A percentile compares a stretch with the other conserved stretches of the same genome.
Conservation (phyloP, 2,329 filamentous ascomycete genomes). For the Zopfia rhizophila region DNA sequence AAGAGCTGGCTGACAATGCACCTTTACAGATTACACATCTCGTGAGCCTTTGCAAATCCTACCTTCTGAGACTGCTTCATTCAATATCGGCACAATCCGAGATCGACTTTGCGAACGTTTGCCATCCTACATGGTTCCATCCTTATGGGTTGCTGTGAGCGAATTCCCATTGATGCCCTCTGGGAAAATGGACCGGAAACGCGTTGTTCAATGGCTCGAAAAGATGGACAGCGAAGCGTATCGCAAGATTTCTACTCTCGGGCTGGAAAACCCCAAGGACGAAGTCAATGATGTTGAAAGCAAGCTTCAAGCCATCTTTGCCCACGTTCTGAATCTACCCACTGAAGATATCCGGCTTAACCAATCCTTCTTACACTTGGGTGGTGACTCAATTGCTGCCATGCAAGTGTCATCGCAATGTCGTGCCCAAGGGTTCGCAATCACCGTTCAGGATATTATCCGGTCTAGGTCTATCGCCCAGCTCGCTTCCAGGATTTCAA, state of each 20-base stretch:
- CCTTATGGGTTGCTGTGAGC: constrained; percentile 40
- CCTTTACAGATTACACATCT: not conserved
- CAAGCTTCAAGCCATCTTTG: constrained; percentile 43
- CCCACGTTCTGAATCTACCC: constrained; percentile 40
- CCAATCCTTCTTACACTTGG: constrained; percentile 46
- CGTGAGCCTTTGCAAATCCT: constrained; percentile 27
- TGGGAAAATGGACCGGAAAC: constrained; percentile 44
- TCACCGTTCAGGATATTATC: constrained; percentile 47
- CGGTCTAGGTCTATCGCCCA: constrained; percentile 42
- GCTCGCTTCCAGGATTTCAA: constrained; percentile 34
- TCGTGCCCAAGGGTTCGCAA: constrained; percentile 39
- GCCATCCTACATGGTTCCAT: constrained; percentile 48
- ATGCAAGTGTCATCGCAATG: constrained; percentile 49
- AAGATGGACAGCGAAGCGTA: constrained; percentile 41
- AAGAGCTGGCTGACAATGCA: not conserved
- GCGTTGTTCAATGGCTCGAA: constrained; percentile 43
- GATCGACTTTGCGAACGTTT: constrained; percentile 41
- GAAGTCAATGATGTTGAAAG: constrained; percentile 32
- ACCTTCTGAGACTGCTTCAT: constrained; percentile 32
- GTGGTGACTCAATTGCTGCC: constrained; percentile 49
- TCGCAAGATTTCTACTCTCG: constrained; percentile 36
- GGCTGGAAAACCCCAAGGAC: constrained; percentile 22
- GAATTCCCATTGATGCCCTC: constrained; percentile 45
- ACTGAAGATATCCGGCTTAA: constrained; percentile 41
- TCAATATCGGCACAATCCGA: constrained; percentile 35